Evolutionary conservation across 2,329 filamentous ascomycete species (phyloP), one percentile per base, ranked within the genome.

Genomic region (Fusarium siculi): DNA sequence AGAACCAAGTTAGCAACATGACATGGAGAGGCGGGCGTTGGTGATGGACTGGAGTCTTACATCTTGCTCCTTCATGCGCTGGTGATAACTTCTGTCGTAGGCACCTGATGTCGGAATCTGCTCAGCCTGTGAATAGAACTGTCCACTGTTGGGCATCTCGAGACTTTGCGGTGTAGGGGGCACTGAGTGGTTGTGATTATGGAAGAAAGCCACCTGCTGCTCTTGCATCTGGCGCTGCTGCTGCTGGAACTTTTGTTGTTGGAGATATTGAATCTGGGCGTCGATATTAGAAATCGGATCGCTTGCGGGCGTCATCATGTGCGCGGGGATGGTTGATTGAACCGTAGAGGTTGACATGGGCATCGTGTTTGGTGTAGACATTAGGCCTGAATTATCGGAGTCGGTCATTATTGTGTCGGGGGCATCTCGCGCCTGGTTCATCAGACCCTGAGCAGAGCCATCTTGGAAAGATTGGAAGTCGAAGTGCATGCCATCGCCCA

Each of bases 151-250:
- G 78, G 84, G 88, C 82, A 96, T 89, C 78, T 96, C 93, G 32
- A 94, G 87, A 79, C 93, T 96, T 79, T 93, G 93, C 0, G 93
- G 93, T 19, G 93, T 96, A 5, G 93, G 93, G 10, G 93, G 93
- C 12, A 94, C 89, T 58, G 92, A 90, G 66, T 87, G 86, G 70
- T 86, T 87, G 66, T 88, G 87, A 62, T 82, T 87, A 14, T 84
- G 80, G 76, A 87, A 91, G 77, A 87, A 89, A 61, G 86, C 87
- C 18, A 82, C 85, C 50, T 86, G 87, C 69, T 91, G 88, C 76
- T 91, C 88, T 57, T 88, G 85, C 21, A 89, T 78, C 70, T 89
- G 87, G 60, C 87, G 85, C 74, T 89, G 88, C 77, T 91, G 88
- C 72, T 90, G 87, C 36, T 91, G 87, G 55, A 90, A 81, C 77